Base-by-base conservation (phyloP, 2,329 filamentous ascomycete genomes). In the Fusarium zealandicum region DNA sequence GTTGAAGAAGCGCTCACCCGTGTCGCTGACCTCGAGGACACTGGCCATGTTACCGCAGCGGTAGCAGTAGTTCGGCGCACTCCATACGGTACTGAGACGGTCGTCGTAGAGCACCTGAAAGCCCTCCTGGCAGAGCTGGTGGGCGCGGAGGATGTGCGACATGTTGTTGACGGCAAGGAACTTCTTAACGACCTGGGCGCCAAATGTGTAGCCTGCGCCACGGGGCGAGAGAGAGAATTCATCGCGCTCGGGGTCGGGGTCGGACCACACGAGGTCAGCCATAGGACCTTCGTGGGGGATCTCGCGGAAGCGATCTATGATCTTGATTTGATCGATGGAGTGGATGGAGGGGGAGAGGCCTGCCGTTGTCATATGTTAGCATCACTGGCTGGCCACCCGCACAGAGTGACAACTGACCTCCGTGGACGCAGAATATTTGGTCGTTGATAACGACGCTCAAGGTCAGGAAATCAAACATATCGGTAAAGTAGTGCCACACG, bases 401-500 rank as follows among this genome's bases (percentile, higher is more conserved):
- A 16, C 16, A 36, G 4, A 22, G 31, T 17, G 22, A 25, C 22
- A 30, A 46, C 39, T 75, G 75, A 80, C 88, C 92, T 72, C 95
- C 95, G 74, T 99, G 95, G 6, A 99, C 95, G 75, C 95, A 99
- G 75, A 99, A 99, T 64, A 99, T 99, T 74, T 98, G 91, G 75
- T 99, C 90, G 73, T 98, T 96, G 72, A 99, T 99, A 61, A 99
- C 93, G 57, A 98, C 96, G 68, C 91, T 96, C 51, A 99, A 80
- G 7, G 93, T 98, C 61, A 99, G 82, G 75, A 96, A 99, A 77
- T 99, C 95, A 76, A 99, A 99, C 93, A 99, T 98, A 78, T 99
- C 95, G 63, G 95, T 99, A 73, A 99, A 99, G 75, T 98, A 95
- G 76, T 99, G 95, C 95, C 95, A 99, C 17, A 99, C 95, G 69